Evolutionary conservation across 2,329 filamentous ascomycete genomes (phyloP), one percentile per base, ranked within the genome.

Genomic region (Colletotrichum melonis): DNA sequence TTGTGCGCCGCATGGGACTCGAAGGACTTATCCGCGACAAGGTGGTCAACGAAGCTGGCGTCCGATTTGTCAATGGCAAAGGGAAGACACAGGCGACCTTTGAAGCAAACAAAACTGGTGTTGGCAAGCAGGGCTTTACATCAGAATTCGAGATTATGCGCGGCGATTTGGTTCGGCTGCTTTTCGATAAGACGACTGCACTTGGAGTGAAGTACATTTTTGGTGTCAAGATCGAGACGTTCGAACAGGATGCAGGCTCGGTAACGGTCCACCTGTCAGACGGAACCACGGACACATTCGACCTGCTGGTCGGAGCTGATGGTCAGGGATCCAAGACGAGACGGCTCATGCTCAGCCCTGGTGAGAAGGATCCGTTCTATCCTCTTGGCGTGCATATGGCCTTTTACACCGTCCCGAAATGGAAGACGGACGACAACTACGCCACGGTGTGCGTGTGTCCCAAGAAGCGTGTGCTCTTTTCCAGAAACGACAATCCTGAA

Each of bases 121-220:
- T 83, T 65, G 84, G 85, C 0, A 76, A 75, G 38, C 86, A 88
- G 76, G 80, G 79, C 9, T 78, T 89, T 30, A 88, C 87, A 0
- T 86, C 85, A 72, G 90, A 92, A 69, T 90, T 84, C 72, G 90
- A 92, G 80, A 88, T 92, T 62, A 88, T 92, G 84, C 83, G 90
- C 9, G 89, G 87, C 0, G 87, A 90, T 65, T 76, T 92, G n/a
- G 84, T 85, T 4, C 79, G 81, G 12, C 80, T 91, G 2, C 77
- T 92, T 1, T 86, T 87, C 75, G 82, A 88, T 0, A 79, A 75
- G 22, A 83, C 81, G 26, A 74, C 78, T 11, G 74, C 78, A 14
- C 76, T 76, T 19, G 76, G 68, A 4, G 76, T 75, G 16, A 73
- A 73, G 35, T 82, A 79, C 70, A 46, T 76, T 1, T 82, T 82